These are phyloP conservation scores for Athelia psychrophila DNA, from an alignment of 1,284 basidiomycete species.

Conservation along the genomic window DNA sequence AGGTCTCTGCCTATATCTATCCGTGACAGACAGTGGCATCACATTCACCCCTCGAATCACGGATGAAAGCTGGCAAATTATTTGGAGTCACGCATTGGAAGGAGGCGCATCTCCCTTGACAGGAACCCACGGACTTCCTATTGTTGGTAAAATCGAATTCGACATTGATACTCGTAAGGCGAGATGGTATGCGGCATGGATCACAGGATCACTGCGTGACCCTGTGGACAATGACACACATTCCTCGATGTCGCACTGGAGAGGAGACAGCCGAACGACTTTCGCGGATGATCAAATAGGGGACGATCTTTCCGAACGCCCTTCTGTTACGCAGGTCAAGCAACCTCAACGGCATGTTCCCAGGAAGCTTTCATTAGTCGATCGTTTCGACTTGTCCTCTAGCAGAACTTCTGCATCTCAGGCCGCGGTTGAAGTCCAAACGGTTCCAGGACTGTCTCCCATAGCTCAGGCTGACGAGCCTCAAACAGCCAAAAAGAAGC, in stretches of 20 bases:
- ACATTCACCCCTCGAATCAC: conserved; percentile 66
- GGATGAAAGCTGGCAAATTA: conserved; percentile 71
- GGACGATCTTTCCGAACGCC: conserved; percentile 34
- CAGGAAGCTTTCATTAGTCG: conserved; percentile 64
- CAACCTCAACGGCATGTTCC: conserved; percentile 46
- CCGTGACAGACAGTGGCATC: conserved; percentile 53
- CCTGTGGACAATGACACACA: conserved; percentile 38
- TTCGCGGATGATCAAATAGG: conserved; percentile 39
- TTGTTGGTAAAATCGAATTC: conserved; percentile 73
- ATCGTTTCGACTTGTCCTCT: conserved; percentile 47
- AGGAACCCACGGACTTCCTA: conserved; percentile 43
- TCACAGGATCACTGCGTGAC: conserved; percentile 47
- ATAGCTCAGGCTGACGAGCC: conserved; percentile 62
- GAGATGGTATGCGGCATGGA: conserved; percentile 72
- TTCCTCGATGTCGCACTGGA: conserved; percentile 44
- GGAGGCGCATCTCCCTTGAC: conserved; percentile 28
- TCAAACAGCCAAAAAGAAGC: conserved; percentile 41
- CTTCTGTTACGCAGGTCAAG: conserved; percentile 23
- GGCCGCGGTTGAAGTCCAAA: conserved; percentile 27
- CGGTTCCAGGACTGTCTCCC: conserved; percentile 45
- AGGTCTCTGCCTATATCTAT: conserved; percentile 72
- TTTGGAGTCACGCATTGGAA: conserved; percentile 68
- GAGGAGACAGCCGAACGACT: conserved; percentile 51
- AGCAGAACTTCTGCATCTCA: conserved; percentile 20
- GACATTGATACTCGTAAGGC: conserved; percentile 72